A percentile compares a stretch with the other conserved stretches of the same genome.
These are phyloP conservation scores for Fraxinus baroniana DNA, from an alignment of 305 asterid genomes.

Conservation along the genomic window DNA sequence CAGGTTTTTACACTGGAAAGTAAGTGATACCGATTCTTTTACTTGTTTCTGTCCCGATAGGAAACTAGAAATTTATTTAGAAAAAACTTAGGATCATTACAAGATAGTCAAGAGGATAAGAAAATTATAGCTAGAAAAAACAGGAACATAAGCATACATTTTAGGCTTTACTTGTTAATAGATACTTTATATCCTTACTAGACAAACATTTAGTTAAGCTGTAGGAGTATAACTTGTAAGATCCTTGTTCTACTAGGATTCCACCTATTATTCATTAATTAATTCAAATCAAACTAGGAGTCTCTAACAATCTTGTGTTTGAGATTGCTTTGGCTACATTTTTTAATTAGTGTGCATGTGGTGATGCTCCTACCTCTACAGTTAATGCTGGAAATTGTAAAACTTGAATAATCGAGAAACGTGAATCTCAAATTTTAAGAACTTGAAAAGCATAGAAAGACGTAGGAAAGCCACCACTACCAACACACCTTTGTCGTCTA, in stretches of 20 bases:
- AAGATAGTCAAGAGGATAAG: neutral
- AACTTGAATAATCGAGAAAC: neutral
- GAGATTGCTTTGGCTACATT: neutral
- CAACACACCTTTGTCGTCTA: neutral
- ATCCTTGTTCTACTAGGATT: neutral
- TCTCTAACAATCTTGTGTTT: neutral
- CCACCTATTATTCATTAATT: neutral
- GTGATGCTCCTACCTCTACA: neutral
- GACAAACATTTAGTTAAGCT: neutral
- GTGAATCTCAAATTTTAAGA: neutral
- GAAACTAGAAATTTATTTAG: neutral
- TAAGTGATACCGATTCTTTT: conserved; percentile 35
- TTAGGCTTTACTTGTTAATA: neutral
- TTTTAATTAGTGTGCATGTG: neutral
- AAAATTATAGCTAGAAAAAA: neutral
- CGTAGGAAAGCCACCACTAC: neutral
- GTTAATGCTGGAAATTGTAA: neutral
- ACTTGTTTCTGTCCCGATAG: neutral
- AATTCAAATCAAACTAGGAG: neutral
- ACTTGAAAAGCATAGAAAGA: neutral
- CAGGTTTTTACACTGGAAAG: conserved; percentile 82
- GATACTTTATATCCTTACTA: neutral
- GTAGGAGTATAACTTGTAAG: neutral
- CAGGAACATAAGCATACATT: neutral
- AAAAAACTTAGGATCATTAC: neutral